Conservation (phyloP, 176 grass and related monocot species). For the Coix lacrymajobi region DNA sequence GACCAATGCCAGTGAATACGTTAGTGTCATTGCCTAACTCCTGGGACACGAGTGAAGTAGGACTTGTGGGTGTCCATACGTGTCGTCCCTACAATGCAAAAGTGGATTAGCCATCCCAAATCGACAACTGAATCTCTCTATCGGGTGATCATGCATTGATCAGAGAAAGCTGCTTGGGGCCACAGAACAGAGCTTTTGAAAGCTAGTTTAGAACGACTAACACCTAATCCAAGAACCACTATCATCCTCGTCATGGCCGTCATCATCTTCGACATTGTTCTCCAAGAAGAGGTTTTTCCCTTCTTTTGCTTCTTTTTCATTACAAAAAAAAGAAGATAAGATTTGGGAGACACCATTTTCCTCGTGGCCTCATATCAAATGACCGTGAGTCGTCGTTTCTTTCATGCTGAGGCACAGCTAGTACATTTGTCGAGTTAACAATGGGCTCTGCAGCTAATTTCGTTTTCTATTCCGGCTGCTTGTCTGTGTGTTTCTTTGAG, state of each 20-base stretch:
- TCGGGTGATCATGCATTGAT: neutral
- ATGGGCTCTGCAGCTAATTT: neutral
- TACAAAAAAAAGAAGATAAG: neutral
- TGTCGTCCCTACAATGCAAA: neutral
- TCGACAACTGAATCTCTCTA: neutral
- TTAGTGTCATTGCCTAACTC: neutral
- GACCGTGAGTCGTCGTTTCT: conserved; percentile 1
- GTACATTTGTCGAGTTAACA: conserved; percentile 5
- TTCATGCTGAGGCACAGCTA: neutral
- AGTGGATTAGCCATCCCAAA: neutral
- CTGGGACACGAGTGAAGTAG: conserved; percentile 7
- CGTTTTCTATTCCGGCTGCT: neutral
- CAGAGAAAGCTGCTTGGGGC: neutral
- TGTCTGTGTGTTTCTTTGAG: conserved; percentile 14
- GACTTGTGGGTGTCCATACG: neutral
- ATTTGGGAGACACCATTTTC: neutral
- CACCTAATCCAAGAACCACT: neutral
- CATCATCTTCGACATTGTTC: neutral
- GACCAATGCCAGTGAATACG: neutral
- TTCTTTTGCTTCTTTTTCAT: neutral
- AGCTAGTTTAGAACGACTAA: conserved; percentile 11
- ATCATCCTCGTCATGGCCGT: neutral
- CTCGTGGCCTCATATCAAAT: neutral
- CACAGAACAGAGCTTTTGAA: neutral
- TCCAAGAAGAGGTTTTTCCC: neutral